These are phyloP conservation scores for Phialophora verrucosa DNA, from an alignment of 2,329 filamentous ascomycete genomes.

Conservation along the genomic window DNA sequence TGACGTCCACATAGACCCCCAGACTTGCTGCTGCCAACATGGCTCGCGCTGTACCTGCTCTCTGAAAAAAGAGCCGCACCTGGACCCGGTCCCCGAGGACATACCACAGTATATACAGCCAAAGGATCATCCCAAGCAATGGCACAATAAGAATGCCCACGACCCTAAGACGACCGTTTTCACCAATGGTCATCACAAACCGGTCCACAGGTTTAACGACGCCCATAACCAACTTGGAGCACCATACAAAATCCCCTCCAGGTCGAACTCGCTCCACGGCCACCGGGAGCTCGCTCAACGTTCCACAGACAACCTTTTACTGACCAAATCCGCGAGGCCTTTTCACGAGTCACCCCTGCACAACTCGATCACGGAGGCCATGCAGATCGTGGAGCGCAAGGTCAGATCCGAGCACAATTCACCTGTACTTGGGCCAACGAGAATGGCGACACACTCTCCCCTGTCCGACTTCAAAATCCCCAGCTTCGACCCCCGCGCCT, in stretches of 20 bases:
- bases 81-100: constrained; percentile 56
- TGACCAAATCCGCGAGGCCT: constrained; percentile 43
- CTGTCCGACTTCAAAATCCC: constrained; percentile 45
- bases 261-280: constrained; percentile 58
- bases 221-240: constrained; percentile 64
- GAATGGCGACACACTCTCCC: constrained; percentile 23
- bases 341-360: constrained; percentile 41
- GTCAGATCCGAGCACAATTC: constrained; percentile 56
- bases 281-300: constrained; percentile 55
- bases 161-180: constrained; percentile 66
- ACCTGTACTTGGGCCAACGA: constrained; percentile 47
- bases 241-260: constrained; percentile 65
- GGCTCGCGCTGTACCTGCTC: constrained; percentile 67
- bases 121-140: constrained; percentile 59
- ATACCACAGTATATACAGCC: constrained; percentile 43
- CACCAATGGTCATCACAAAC: constrained; percentile 69
- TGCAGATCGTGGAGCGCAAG: constrained; percentile 44
- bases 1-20: constrained; percentile 32
- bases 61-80: constrained; percentile 61
- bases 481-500: constrained; percentile 35
- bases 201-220: constrained; percentile 68
- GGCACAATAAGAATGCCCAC: constrained; percentile 56
- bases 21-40: constrained; percentile 58
- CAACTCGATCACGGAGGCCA: constrained; percentile 43
- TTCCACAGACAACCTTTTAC: constrained; percentile 59